Evolutionary conservation across 257 asterid genomes (phyloP).

Genomic region (Catharanthus roseus): DNA sequence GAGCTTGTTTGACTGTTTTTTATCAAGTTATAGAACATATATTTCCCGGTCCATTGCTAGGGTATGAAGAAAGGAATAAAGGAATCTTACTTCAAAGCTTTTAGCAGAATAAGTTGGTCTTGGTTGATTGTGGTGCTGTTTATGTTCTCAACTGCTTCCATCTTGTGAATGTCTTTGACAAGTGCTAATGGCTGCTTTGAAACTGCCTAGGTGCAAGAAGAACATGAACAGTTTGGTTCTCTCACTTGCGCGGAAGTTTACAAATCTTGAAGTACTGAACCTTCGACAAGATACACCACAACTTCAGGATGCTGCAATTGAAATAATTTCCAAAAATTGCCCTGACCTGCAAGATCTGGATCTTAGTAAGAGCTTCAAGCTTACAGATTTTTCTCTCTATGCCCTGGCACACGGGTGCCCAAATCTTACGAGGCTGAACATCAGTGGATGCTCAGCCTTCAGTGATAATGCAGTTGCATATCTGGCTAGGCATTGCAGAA

Average conservation of each 20-base stretch:
- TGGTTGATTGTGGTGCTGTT: background rate
- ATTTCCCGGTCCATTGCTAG: too few relatives aligned
- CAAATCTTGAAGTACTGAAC: constrained; percentile 59
- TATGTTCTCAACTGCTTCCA: background rate
- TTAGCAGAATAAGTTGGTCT: background rate
- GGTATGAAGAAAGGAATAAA: too few relatives aligned
- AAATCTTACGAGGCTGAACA: constrained; percentile 65
- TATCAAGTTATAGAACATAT: background rate
- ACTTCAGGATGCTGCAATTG: constrained; percentile 70
- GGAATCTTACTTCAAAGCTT: too few relatives aligned
- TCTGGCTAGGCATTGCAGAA: constrained; percentile 60
- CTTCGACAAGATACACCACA: constrained; percentile 85
- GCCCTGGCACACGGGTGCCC: constrained; percentile 82
- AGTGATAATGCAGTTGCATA: constrained; percentile 75
- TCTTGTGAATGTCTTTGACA: background rate
- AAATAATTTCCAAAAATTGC: constrained; percentile 56
- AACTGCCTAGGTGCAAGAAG: constrained; percentile 73
- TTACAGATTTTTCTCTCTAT: constrained; percentile 68
- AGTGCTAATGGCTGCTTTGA: background rate
- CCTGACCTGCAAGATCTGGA: constrained; percentile 82
- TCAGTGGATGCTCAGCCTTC: constrained; percentile 86
- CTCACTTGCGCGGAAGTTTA: constrained; percentile 64
- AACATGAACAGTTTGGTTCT: constrained; percentile 77
- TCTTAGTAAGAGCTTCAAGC: constrained; percentile 81
- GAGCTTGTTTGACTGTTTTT: background rate